Evolutionary conservation across 495 filamentous ascomycete genomes (phyloP), one percentile per base, ranked within the genome.

Genomic region (Chaetomium fimeti): DNA sequence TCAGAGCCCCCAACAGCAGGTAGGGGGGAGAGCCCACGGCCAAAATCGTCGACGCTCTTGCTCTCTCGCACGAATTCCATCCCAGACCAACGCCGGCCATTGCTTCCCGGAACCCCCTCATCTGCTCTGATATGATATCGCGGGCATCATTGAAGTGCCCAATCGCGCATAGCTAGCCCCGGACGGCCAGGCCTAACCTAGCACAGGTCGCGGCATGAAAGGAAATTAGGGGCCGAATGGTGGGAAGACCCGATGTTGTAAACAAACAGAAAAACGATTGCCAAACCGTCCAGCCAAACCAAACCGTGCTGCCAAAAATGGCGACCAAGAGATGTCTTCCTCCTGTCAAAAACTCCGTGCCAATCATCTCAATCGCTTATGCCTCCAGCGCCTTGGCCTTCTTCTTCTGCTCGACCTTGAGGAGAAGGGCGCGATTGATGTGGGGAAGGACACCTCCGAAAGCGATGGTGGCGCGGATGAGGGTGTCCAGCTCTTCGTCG

Each of bases 321-420:
- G 52, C 60, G 45, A 45, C 18, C 28, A 22, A 38, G 16, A 55
- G 63, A 36, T 27, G 13, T 29, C 13, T 36, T 36, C 6, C 36
- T 16, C 32, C 43, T 13, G 29, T 40, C 18, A 42, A 38, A 32
- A 15, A 49, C 4, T 18, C 22, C 20, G 36, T 24, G 15, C 36
- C 3, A 12, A 51, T 3, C 43, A 62, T 57, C 20, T 45, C 47
- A 8, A n/a, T 48, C 29, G 16, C 38, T 74, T 79, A 88, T 56
- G 78, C 82, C 72, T 87, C 85, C 61, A 79, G 75, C 52, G 82
- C 81, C 85, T 91, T 91, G 76, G 78, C 85, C 83, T 93, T 95
- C 91, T 98, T 98, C 90, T 97, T 98, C 80, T 98, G 92, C 80
- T 98, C 95, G 59, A 98, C 95, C 89, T 98, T 98, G 73, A 98